Evolutionary conservation across 2,329 filamentous ascomycete genomes (phyloP), one percentile per base, ranked within the genome.

Genomic region (Aspergillus aculeatinus): DNA sequence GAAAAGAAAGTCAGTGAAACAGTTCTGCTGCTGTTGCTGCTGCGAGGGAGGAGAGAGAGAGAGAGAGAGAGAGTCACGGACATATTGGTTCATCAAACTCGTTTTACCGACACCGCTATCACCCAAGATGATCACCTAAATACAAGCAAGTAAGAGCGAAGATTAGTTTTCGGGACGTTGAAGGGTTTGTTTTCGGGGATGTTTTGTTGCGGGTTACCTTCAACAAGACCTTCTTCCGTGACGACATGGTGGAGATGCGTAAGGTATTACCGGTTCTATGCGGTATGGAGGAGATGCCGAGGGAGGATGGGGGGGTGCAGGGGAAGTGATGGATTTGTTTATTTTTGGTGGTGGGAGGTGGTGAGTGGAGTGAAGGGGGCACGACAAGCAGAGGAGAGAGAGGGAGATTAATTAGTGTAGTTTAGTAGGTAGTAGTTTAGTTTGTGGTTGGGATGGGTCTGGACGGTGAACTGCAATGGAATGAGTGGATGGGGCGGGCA

Each of bases 81-180:
- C 95, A 91, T 98, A 99, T 98, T 99, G 95, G 82, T 99, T 99
- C 95, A 99, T 99, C 86, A 99, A 88, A 80, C 92, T 97, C 63
- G 95, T 99, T 86, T 99, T 99, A 77, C 95, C 95, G 64, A 99
- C 95, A 81, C 95, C 95, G 79, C 94, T 98, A 79, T 99, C 95
- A 71, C 95, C 95, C 70, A 99, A 89, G 80, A 99, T 98, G 74
- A 99, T 99, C 74, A 99, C 93, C 94, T 98, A 72, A 27, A 6
- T 16, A 60, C 60, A 7, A 52, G 29, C 47, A 7, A 52, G 29
- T 42, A 60, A 42, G 51, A n/a, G 29, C 29, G 10, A 7, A 35
- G 47, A 48, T 67, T 44, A 69, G 64, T 53, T 25, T 25, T 44
- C 10, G 42, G 27, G 4, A 14, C 23, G 35, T 16, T 25, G 19